Evolutionary conservation across 805 yeast species (phyloP).

Genomic region (Lipomyces yamadae): DNA sequence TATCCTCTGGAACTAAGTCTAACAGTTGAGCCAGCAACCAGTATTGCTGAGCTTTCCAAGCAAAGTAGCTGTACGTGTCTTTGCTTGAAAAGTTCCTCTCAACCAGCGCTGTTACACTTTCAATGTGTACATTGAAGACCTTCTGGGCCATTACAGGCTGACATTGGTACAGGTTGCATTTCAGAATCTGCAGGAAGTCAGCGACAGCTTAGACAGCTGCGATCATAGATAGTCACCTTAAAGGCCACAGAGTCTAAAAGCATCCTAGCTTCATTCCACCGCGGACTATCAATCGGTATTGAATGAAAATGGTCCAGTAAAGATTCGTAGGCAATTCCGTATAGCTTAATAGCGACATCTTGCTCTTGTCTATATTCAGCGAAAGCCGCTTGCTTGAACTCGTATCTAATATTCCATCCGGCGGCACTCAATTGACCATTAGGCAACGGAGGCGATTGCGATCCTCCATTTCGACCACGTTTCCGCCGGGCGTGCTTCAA

Average conservation of each 20-base stretch:
- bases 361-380: slow-evolving; percentile 55
- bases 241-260: slow-evolving; percentile 65
- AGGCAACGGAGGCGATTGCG: slow-evolving; percentile 13
- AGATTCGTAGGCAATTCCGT: slow-evolving; percentile 60
- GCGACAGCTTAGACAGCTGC: background rate
- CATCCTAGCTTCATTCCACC: slow-evolving; percentile 55
- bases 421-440: slow-evolving; percentile 41
- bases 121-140: slow-evolving; percentile 68
- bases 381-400: slow-evolving; percentile 56
- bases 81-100: slow-evolving; percentile 43
- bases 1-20: slow-evolving; percentile 52
- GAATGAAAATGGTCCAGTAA: slow-evolving; percentile 50
- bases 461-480: slow-evolving; percentile 42
- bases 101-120: slow-evolving; percentile 52
- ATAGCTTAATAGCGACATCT: slow-evolving; percentile 56
- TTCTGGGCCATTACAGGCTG: slow-evolving; percentile 63
- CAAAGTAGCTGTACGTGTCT: slow-evolving; percentile 44
- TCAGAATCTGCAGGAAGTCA: slow-evolving; percentile 51
- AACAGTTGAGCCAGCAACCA: slow-evolving; percentile 68
- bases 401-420: slow-evolving; percentile 58
- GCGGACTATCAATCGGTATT: slow-evolving; percentile 37
- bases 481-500: slow-evolving; percentile 52
- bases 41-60: slow-evolving; percentile 69
- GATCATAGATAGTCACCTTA: slow-evolving; percentile 40
- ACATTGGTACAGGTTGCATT: slow-evolving; percentile 63